Base-by-base conservation (phyloP, 352 stramenopile genomes). In the Pythium folliculosum region DNA sequence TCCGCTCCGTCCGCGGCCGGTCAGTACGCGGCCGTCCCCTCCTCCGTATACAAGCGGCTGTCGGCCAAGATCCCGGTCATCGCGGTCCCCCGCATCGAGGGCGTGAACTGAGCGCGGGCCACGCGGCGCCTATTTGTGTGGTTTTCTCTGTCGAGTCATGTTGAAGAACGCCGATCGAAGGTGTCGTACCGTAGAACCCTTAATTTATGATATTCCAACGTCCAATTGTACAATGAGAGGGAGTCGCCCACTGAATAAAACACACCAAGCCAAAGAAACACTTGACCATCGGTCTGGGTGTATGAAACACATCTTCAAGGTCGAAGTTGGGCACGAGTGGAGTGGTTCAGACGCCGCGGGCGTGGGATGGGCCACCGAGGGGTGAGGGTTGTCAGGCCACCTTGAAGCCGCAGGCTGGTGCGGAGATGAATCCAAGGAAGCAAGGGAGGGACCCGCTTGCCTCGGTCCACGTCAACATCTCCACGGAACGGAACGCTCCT, bases 81-180 rank as follows among this genome's bases (percentile, higher is more conserved):
- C 48, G 82, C 78, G 22, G 45, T 88, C 35, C 82, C 82, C 1
- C 77, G 80, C 2, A 89, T 89, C 47, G 82, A 91, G 60, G 82
- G 80, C 19, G 78, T 88, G 44, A 91, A 91, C 58, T 89, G 66
- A 78, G 37, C 35, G 19, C 5, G 25, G 1, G 45, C 5, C 57
- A 54, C 37, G 16, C 38, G 3, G 38, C 38, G 3, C 16, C 38
- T 7, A n/a, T 37, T 14, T 22, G 14, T 49, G 6, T 19, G 13
- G 14, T 23, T 22, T 38, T 47, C 35, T 48, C 7, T 60, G 53
- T 60, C 17, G 53, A 47, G n/a, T 32, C 53, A 60, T 60, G 32
- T 60, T 60, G 37, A 61, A 61, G 54, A 61, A 35, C 54, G 54
- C 22, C 22, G 54, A 61, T 55, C 27, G 43, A 63, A 63, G 56